Evolutionary conservation across 805 yeast species (phyloP).

Genomic region (Zygoascus ofunaensis): DNA sequence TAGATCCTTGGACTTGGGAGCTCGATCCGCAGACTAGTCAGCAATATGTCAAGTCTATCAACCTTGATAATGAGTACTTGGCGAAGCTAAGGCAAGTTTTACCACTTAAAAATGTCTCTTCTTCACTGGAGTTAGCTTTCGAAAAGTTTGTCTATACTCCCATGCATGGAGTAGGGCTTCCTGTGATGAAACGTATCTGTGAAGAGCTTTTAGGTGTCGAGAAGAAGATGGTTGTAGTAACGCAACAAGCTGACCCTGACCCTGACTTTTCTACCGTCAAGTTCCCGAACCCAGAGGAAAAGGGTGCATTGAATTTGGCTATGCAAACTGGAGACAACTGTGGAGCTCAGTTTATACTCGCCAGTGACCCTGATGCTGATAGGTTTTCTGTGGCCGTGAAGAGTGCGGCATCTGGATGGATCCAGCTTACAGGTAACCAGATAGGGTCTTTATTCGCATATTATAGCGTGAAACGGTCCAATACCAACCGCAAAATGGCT

Average conservation of each 20-base stretch:
- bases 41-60: slow-evolving; percentile 28
- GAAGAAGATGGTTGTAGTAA: slow-evolving; percentile 36
- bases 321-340: slow-evolving; percentile 48
- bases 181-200: slow-evolving; percentile 41
- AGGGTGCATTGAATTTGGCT: slow-evolving; percentile 77
- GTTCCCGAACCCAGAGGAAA: slow-evolving; percentile 95
- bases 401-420: slow-evolving; percentile 42
- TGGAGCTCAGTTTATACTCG: slow-evolving; percentile 52
- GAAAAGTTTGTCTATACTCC: slow-evolving; percentile 70
- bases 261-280: slow-evolving; percentile 77
- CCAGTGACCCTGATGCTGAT: slow-evolving; percentile 97
- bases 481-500: slow-evolving; percentile 31
- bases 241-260: slow-evolving; percentile 64
- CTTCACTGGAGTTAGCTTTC: not conserved
- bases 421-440: slow-evolving; percentile 84
- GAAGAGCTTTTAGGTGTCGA: slow-evolving; percentile 29
- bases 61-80: slow-evolving; percentile 13
- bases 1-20: slow-evolving; percentile 49
- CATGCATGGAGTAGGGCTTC: slow-evolving; percentile 89
- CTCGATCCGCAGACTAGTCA: slow-evolving; percentile 29
- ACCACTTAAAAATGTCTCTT: slow-evolving; percentile 1
- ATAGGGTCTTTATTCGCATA: slow-evolving; percentile 78
- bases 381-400: slow-evolving; percentile 76
- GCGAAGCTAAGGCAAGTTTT: slow-evolving; percentile 7
- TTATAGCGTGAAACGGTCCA: slow-evolving; percentile 20